Evolutionary conservation across 192 early-diverging fungal genomes (phyloP), one percentile per base, ranked within the genome.

Genomic region (Entomortierella parvispora): DNA sequence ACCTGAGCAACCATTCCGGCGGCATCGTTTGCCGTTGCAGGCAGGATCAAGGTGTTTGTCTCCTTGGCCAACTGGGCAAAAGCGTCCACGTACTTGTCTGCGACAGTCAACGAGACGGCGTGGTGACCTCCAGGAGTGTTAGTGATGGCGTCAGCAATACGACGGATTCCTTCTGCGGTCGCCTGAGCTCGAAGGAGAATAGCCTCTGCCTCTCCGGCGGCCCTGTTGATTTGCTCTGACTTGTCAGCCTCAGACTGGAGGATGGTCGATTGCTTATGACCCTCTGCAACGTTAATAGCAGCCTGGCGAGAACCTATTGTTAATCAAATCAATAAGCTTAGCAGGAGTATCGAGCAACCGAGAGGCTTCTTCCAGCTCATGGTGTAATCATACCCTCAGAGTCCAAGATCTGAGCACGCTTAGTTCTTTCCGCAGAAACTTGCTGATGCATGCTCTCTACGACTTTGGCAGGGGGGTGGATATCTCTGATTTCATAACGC

Each of bases 391-490:
- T 61, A 81, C 84, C 93, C 71, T 94, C 93, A 18, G 89, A 90
- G 53, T 93, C 92, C 18, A 95, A 80, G 85, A 99, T 99, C 82
- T 97, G 94, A 32, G 97, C 97, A 31, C 97, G 86, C 83, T 99
- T 99, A 65, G 90, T 91, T 58, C 97, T 90, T 81, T 99, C 97
- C 0, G 96, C 96, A 47, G 94, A 95, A 15, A 99, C 97, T 69
- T 97, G 95, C 80, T 95, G 94, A 72, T 99, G 97, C 97, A 99
- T 99, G 46, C 93, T 91, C 63, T 92, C 89, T 1, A 99, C 95
- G 14, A 99, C 97, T 71, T 96, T 96, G 47, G 84, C 87, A 4
- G 97, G 96, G 60, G 96, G 96, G 75, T 97, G 95, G 58, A 97
- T 97, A 69, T 97, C 95, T 64, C 95, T 87, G 62, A 97, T 96